A percentile compares a stretch with the other conserved stretches of the same genome.
These are phyloP conservation scores for Cetradonia linearis DNA, from an alignment of 495 filamentous ascomycete genomes.

Conservation along the genomic window DNA sequence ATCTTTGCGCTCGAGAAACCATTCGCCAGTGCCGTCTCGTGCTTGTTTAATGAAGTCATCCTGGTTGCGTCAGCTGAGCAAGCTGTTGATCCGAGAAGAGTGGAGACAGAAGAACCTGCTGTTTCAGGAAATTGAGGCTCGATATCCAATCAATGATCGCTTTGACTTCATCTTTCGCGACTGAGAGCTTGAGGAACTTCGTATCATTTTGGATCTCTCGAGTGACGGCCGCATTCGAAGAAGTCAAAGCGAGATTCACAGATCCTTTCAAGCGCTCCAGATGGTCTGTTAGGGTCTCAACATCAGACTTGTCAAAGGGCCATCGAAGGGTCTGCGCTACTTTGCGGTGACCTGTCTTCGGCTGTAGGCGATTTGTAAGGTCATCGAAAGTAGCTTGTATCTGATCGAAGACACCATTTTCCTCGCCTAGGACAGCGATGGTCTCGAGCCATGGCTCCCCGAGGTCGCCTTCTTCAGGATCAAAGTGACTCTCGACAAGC, in stretches of 20 bases:
- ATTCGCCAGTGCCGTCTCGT: slow-evolving; percentile 36
- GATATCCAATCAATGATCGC: slow-evolving; percentile 20
- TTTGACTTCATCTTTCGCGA: slow-evolving; percentile 15
- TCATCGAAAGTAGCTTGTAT: slow-evolving; percentile 7
- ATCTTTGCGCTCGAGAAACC: slow-evolving; percentile 25
- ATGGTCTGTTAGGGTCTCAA: slow-evolving; percentile 10
- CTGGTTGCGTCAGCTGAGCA: slow-evolving; percentile 11
- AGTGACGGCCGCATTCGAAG: slow-evolving; percentile 12
- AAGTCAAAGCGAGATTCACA: slow-evolving; percentile 14
- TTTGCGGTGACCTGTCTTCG: slow-evolving; percentile 19
- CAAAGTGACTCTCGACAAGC: slow-evolving; percentile 16
- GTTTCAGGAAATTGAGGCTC: slow-evolving; percentile 17
- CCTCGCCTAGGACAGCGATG: slow-evolving; percentile 13
- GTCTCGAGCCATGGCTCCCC: slow-evolving; percentile 18
- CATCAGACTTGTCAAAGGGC: slow-evolving; percentile 19
- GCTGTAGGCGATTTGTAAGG: slow-evolving; percentile 12
- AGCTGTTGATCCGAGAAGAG: not conserved
- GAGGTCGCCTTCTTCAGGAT: slow-evolving; percentile 11
- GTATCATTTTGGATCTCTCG: slow-evolving; percentile 16
- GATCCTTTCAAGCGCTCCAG: slow-evolving; percentile 19
- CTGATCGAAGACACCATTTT: slow-evolving; percentile 18
- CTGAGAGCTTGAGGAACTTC: slow-evolving; percentile 11
- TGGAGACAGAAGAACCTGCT: slow-evolving; percentile 4
- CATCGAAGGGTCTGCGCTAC: slow-evolving; percentile 18
- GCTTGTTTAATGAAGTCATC: slow-evolving; percentile 24